Conservation (phyloP, 306 rosid species). For the Corylus americana region DNA sequence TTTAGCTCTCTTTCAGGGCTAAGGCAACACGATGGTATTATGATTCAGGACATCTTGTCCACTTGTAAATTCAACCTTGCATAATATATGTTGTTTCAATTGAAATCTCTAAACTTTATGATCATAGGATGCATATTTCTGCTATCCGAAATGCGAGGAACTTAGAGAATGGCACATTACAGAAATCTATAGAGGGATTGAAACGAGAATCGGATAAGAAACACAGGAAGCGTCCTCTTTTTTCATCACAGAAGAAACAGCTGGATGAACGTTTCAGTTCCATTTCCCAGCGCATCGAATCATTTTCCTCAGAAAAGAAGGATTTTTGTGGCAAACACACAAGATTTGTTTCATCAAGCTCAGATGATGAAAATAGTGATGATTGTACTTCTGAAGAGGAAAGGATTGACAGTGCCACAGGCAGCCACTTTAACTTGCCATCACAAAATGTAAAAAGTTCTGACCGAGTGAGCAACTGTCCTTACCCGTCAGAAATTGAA, state of each 20-base stretch:
- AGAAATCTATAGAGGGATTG: conserved; percentile 30
- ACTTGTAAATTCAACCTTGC: neutral
- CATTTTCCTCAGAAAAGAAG: conserved; percentile 56
- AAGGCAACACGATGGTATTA: neutral
- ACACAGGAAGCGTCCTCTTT: conserved; percentile 36
- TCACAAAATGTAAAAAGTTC: conserved; percentile 43
- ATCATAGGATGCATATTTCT: conserved; percentile 52
- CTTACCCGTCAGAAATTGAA: conserved; percentile 84
- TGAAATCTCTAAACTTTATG: conserved; percentile 18
- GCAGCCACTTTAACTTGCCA: conserved; percentile 34
- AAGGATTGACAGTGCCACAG: conserved; percentile 29
- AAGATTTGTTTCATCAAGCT: conserved; percentile 68
- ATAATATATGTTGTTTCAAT: conserved; percentile 9
- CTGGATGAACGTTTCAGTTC: conserved; percentile 65
- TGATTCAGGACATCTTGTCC: neutral
- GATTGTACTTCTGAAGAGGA: conserved; percentile 39
- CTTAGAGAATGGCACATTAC: conserved; percentile 38
- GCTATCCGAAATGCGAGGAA: conserved; percentile 53
- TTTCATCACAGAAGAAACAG: conserved; percentile 46
- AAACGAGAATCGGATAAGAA: conserved; percentile 24
- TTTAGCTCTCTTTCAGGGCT: neutral
- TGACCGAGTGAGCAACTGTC: conserved; percentile 73
- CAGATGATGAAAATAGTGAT: conserved; percentile 56
- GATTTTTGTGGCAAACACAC: conserved; percentile 66
- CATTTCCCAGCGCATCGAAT: conserved; percentile 75